Evolutionary conservation across 179 eudicot genomes (phyloP).

Genomic region (Corrigiola litoralis): DNA sequence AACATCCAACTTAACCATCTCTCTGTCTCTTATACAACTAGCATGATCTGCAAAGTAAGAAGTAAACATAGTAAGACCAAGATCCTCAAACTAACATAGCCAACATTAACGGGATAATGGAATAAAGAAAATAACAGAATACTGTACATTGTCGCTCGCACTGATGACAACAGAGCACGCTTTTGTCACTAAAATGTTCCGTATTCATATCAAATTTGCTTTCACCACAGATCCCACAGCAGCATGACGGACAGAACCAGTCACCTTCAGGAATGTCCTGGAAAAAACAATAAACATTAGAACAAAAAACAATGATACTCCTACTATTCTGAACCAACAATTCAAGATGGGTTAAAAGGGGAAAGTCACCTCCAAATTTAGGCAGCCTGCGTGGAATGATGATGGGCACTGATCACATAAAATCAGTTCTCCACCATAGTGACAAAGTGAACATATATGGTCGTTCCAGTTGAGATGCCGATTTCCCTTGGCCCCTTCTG

Average conservation of each 20-base stretch:
- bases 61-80: background rate
- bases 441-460: slow-evolving; percentile 75
- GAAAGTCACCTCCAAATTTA: slow-evolving; percentile 57
- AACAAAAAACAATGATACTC: background rate
- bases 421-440: slow-evolving; percentile 67
- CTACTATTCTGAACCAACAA: background rate
- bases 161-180: slow-evolving; percentile 53
- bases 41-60: slow-evolving; percentile 55
- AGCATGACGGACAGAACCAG: slow-evolving; percentile 95
- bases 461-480: slow-evolving; percentile 41
- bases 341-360: background rate
- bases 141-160: slow-evolving; percentile 78
- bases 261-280: slow-evolving; percentile 85
- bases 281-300: slow-evolving; percentile 15
- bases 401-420: slow-evolving; percentile 91
- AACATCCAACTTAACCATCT: slow-evolving; percentile 14
- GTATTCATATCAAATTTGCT: slow-evolving; percentile 27
- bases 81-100: background rate
- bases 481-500: slow-evolving; percentile 19
- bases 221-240: slow-evolving; percentile 72
- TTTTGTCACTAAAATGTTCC: slow-evolving; percentile 26
- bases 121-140: slow-evolving; percentile 5
- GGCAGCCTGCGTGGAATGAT: slow-evolving; percentile 75
- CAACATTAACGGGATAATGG: background rate
- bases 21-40: slow-evolving; percentile 50